These are phyloP conservation scores for Esteya vermicola DNA, from an alignment of 2,329 filamentous ascomycete genomes.

Conservation along the genomic window DNA sequence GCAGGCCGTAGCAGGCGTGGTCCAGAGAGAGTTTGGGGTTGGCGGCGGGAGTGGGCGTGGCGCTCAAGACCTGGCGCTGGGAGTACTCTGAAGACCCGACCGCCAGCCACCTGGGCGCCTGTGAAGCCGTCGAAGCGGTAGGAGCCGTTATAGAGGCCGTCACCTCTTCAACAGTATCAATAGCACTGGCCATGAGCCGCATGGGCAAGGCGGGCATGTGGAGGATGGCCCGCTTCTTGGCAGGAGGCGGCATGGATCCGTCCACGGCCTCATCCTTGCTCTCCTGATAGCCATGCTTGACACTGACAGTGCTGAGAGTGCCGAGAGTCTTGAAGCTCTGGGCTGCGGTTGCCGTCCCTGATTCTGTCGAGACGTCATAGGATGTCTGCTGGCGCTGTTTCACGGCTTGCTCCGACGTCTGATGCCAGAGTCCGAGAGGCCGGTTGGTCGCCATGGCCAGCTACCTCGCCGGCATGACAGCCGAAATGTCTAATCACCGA, in stretches of 20 bases:
- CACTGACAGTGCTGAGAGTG: neutral
- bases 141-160: neutral
- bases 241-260: neutral
- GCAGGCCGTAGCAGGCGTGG: constrained; percentile 50
- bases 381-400: constrained; percentile 1
- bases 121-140: no score
- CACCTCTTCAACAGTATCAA: constrained; percentile 2
- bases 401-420: constrained; percentile 9
- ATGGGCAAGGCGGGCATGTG: constrained; percentile 7
- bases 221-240: neutral
- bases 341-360: neutral
- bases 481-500: no score
- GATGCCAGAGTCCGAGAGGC: constrained; percentile 8
- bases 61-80: constrained; percentile 34
- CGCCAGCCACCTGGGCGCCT: constrained; percentile 24
- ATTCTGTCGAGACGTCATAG: neutral
- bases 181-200: constrained; percentile 13
- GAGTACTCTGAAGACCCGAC: constrained; percentile 37
- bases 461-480: neutral
- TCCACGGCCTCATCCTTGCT: neutral
- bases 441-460: constrained; percentile 5
- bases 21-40: constrained; percentile 46
- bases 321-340: neutral
- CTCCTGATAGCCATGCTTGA: constrained; percentile 5
- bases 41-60: constrained; percentile 35